Base-by-base conservation (phyloP, 2,329 filamentous ascomycete genomes). In the Ambrosiella cleistominuta region DNA sequence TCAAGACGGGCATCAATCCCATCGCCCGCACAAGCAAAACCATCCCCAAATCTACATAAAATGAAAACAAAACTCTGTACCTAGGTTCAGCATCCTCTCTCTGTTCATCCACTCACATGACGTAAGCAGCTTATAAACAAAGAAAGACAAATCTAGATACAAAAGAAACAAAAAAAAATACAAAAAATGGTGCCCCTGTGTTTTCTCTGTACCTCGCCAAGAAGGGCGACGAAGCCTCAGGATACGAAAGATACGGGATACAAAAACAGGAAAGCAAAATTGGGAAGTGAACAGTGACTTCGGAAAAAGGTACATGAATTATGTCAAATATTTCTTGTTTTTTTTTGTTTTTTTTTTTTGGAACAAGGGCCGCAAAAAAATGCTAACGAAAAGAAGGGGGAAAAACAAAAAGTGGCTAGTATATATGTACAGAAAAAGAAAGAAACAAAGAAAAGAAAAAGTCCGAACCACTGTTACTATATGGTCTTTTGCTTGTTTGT, bases 351-450 rank as follows among this genome's bases (percentile, higher is more conserved):
- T 27, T 27, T 5, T 27, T 27, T 27, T 27, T 27, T 27, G 27
- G 27, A 27, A 15, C 15, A 51, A 35, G 13, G 35, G 47, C 13
- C 47, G 17, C 47, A 7, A 51, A 51, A 37, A 35, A 57, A 57
- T 44, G 36, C n/a, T 39, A 60, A 45, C 39, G 35, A 57, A 57
- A 53, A 35, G 19, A 54, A 57, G 45, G 8, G n/a, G 38, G 55
- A 35, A 40, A 13, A 19, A 13, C 39, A 39, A 42, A 45, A 42
- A 37, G 19, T 64, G 63, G 59, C 61, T 62, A 54, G 49, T 58
- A 62, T 62, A 62, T 64, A 65, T 63, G 66, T 55, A 68, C 66
- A 69, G 66, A 66, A 71, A 70, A 61, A 65, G 62, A 68, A 54
- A 50, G 55, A 54, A 60, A 57, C 12, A 58, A 52, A 39, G 12